These are phyloP conservation scores for Betula pendula DNA, from an alignment of 306 rosid genomes.

Conservation along the genomic window DNA sequence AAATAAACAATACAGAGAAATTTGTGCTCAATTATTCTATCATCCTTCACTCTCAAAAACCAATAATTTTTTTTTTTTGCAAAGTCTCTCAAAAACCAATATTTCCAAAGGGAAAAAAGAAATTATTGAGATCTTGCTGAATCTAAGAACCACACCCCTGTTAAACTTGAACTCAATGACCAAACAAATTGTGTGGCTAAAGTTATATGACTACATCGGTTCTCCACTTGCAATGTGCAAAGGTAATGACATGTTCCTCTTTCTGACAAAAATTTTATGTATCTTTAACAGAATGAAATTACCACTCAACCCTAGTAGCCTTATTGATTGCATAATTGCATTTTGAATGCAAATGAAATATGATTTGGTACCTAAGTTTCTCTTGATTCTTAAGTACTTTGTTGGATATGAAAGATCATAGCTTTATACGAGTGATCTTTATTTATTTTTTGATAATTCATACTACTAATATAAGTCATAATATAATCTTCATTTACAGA, in stretches of 20 bases:
- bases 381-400: background rate
- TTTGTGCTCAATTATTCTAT: background rate
- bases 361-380: background rate
- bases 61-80: too few species aligned
- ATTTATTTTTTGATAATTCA: too few species aligned
- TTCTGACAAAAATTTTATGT: background rate
- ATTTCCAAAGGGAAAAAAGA: background rate
- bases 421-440: background rate
- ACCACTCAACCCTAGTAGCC: too few species aligned
- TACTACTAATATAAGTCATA: background rate
- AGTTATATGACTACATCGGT: background rate
- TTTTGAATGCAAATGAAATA: background rate
- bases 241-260: background rate
- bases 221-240: background rate
- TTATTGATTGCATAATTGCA: background rate
- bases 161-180: background rate
- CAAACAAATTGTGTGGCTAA: background rate
- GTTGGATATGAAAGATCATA: too few species aligned
- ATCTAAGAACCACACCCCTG: background rate
- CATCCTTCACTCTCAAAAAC: background rate
- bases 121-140: background rate
- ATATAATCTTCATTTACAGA: constrained; percentile 28
- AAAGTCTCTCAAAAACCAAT: background rate
- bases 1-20: background rate
- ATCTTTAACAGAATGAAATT: too few species aligned